Conservation (phyloP, 1,139 yeast genomes). For the Yamadazyma diddensiae region DNA sequence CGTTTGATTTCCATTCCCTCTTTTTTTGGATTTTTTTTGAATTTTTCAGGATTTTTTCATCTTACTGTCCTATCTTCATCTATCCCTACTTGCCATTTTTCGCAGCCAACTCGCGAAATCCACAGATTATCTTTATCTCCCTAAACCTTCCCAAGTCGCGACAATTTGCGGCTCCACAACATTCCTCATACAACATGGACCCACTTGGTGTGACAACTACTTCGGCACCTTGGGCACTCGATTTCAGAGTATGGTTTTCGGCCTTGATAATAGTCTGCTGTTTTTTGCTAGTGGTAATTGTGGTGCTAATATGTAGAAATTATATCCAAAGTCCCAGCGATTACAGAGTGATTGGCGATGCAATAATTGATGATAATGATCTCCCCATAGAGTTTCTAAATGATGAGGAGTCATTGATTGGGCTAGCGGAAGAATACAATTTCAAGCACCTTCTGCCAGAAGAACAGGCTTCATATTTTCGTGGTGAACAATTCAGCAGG, state of each 20-base stretch:
- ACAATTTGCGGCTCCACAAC: too few relatives aligned
- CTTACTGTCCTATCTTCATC: too few relatives aligned
- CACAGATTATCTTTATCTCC: too few relatives aligned
- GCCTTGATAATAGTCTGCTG: background rate
- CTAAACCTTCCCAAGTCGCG: too few relatives aligned
- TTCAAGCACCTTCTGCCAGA: slow-evolving; percentile 40
- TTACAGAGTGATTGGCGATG: slow-evolving; percentile 2
- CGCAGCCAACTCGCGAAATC: too few relatives aligned
- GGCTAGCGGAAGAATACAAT: slow-evolving; percentile 38
- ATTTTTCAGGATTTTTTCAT: too few relatives aligned
- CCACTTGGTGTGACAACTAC: too few relatives aligned
- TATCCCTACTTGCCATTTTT: too few relatives aligned
- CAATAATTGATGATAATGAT: slow-evolving; percentile 10
- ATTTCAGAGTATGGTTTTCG: background rate
- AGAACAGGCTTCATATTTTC: slow-evolving; percentile 37
- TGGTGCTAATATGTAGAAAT: background rate
- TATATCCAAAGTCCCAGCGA: background rate
- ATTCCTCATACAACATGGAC: too few relatives aligned
- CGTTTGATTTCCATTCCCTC: too few relatives aligned
- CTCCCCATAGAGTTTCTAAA: slow-evolving; percentile 41
- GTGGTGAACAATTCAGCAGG: slow-evolving; percentile 34
- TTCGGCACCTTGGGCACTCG: background rate
- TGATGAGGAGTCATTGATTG: slow-evolving; percentile 38
- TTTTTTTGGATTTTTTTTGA: too few relatives aligned
- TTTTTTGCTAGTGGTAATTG: background rate